These are phyloP conservation scores for Catunica adiposa DNA, from an alignment of 2,329 filamentous ascomycete genomes.

Conservation along the genomic window DNA sequence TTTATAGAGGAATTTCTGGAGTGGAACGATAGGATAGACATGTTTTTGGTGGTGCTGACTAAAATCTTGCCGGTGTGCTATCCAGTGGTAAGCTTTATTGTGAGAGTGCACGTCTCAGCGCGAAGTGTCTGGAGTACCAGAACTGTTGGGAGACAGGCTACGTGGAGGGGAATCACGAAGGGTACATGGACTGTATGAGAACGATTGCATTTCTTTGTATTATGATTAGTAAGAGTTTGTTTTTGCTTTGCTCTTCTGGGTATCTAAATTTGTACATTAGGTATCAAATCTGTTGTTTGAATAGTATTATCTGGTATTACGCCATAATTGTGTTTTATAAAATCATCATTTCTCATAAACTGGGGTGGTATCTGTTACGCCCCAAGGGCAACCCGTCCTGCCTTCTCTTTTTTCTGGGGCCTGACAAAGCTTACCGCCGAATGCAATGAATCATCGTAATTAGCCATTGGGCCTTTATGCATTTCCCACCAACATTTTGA, in stretches of 20 bases:
- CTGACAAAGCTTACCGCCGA: conserved; percentile 42
- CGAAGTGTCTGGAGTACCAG: no score
- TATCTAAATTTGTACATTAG: background rate
- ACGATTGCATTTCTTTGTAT: background rate
- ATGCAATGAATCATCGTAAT: conserved; percentile 55
- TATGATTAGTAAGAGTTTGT: conserved; percentile 1
- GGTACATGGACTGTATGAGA: no score
- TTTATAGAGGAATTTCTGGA: background rate
- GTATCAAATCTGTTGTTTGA: background rate
- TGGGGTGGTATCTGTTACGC: conserved; percentile 17
- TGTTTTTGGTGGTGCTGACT: no score
- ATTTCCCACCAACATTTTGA: conserved; percentile 66
- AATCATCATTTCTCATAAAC: background rate
- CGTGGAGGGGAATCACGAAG: no score
- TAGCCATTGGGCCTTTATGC: conserved; percentile 52
- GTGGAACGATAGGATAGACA: no score
- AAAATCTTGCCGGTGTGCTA: no score
- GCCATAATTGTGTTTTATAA: background rate
- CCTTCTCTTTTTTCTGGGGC: conserved; percentile 20
- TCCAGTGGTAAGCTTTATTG: no score
- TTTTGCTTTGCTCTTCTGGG: background rate
- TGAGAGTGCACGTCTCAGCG: no score
- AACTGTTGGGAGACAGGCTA: no score
- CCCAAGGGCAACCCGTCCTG: conserved; percentile 21
- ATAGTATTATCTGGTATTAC: background rate